Base-by-base conservation (phyloP, 495 filamentous ascomycete species). In the Aspergillus heteromorphus region DNA sequence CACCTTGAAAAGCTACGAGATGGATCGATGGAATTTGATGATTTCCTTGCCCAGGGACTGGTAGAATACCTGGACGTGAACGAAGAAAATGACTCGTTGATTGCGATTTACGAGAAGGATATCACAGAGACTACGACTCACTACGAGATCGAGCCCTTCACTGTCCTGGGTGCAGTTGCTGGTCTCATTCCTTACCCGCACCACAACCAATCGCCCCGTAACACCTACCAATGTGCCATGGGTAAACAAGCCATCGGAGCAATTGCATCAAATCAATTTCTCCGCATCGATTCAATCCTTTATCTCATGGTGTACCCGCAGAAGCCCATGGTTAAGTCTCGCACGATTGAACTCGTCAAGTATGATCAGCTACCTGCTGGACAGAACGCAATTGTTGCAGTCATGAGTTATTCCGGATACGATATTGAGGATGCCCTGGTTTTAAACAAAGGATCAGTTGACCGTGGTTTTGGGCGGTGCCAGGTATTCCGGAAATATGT, bases 191-290 rank as follows among this genome's bases (percentile, higher is more conserved):
- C 93, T 4, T 99, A 97, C 65, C 93, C 93, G 10, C 95, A 99
- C 72, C 93, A 99, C 76, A 99, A 99, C 69, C 93, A 99, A 70
- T 99, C 93, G 4, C 93, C 93, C 8, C 85, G 93, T 74, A 99
- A 99, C 67, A 99, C 93, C 7, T 99, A 99, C 65, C 93, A 98
- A 74, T 97, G 95, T 69, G 93, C 93, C 71, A 99, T 99, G 93
- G 93, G 93, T 78, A 99, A 99, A 73, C 93, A 99, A 87, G 93
- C 93, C 16, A 97, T 99, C 67, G 93, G 93, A 47, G 90, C 92
- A 17, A 96, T 97, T 66, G 92, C 92, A 11, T 91, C 93, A 57
- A 99, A 99, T 63, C 95, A 97, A 68, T 95, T 96, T 74, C 83
- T 88, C 55, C 86, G 93, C 19, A 93, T 99, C 66, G 93, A 99